Evolutionary conservation across 2,329 filamentous ascomycete genomes (phyloP).

Genomic region (Annulohypoxylon truncatum): DNA sequence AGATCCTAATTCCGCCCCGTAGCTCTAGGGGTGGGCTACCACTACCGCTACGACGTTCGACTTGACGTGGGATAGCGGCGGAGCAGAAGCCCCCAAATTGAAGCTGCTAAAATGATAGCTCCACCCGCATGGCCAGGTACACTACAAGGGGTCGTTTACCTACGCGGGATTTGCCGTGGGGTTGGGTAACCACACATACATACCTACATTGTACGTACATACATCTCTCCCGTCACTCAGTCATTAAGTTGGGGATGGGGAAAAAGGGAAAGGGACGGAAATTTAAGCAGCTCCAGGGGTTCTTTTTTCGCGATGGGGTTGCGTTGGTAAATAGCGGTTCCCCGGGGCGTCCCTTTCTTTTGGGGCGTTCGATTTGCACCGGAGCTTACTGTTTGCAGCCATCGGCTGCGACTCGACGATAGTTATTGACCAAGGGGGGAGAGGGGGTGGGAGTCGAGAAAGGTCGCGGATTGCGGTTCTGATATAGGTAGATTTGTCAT

Average conservation of each 20-base stretch:
- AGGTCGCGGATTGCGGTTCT: conserved; percentile 17
- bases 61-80: conserved; percentile 28
- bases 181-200: conserved; percentile 2
- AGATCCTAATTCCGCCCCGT: conserved; percentile 2
- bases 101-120: conserved; percentile 18
- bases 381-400: conserved; percentile 37
- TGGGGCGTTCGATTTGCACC: conserved; percentile 22
- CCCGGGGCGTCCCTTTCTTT: not conserved
- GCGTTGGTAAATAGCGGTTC: not conserved
- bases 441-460: conserved; percentile 11
- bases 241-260: conserved; percentile 28
- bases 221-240: too few species aligned
- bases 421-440: conserved; percentile 26
- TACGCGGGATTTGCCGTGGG: conserved; percentile 34
- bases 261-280: conserved; percentile 19
- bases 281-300: conserved; percentile 37
- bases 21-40: not conserved
- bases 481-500: conserved; percentile 28
- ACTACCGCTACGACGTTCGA: conserved; percentile 9
- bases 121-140: conserved; percentile 15
- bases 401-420: conserved; percentile 34
- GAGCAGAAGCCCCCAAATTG: conserved; percentile 32
- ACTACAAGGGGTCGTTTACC: too few species aligned
- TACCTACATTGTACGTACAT: too few species aligned
- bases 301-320: conserved; percentile 19